These are phyloP conservation scores for Malassezia japonica DNA, from an alignment of 1,284 basidiomycete genomes.

Conservation along the genomic window DNA sequence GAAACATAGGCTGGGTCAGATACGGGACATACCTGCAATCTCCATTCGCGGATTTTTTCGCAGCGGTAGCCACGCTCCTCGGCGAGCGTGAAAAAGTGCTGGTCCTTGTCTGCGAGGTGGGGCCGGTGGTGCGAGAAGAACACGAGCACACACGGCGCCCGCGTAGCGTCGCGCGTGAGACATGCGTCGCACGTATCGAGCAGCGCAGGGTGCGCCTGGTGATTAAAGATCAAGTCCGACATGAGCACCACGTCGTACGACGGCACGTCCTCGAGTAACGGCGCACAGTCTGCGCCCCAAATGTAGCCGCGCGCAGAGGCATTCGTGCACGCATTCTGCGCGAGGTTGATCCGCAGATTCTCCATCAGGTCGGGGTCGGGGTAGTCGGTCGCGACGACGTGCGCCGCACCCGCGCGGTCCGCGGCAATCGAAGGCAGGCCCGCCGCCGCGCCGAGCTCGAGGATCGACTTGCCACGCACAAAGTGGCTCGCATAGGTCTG, in stretches of 20 bases:
- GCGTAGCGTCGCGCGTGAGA: conserved; percentile 24
- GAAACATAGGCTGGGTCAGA: conserved; percentile 29
- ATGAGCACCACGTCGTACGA: conserved; percentile 73
- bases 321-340: conserved; percentile 55
- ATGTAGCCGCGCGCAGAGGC: conserved; percentile 60
- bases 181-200: conserved; percentile 62
- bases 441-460: conserved; percentile 88
- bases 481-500: conserved; percentile 50
- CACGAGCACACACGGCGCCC: conserved; percentile 60
- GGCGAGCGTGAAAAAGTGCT: conserved; percentile 71
- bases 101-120: conserved; percentile 67
- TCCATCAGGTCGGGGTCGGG: conserved; percentile 70
- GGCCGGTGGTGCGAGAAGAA: conserved; percentile 88
- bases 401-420: conserved; percentile 26
- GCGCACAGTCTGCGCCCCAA: conserved; percentile 66
- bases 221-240: conserved; percentile 78
- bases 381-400: conserved; percentile 83
- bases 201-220: conserved; percentile 67
- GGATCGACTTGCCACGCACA: conserved; percentile 53
- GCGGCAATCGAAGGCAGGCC: conserved; percentile 60
- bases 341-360: conserved; percentile 66
- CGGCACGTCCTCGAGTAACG: conserved; percentile 53
- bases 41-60: conserved; percentile 62
- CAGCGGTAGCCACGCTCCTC: conserved; percentile 63
- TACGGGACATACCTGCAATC: conserved; percentile 4